phyloP scores from a whole-genome alignment of 2,329 filamentous ascomycete genomes.

The Phialophora expanda region DNA sequence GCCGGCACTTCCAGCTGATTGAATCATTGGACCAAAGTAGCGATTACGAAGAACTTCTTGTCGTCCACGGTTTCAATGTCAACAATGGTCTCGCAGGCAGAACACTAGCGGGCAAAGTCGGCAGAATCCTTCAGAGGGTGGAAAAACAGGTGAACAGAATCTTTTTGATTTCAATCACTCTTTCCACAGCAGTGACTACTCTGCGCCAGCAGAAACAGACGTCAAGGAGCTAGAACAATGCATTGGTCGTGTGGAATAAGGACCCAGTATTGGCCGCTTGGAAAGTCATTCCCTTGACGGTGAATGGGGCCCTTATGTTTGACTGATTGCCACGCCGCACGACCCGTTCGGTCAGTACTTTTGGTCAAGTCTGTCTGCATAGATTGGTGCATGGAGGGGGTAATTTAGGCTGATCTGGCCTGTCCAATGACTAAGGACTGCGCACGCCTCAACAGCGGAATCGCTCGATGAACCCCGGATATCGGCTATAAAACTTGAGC shows the following conservation, averaged over 20 bases:
- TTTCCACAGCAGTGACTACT: conserved; percentile 7
- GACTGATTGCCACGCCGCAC: neutral
- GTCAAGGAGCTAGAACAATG: neutral
- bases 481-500: conserved; percentile 13
- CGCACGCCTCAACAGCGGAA: neutral
- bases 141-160: conserved; percentile 11
- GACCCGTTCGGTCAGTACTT: neutral
- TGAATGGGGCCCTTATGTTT: neutral
- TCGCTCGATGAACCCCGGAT: conserved; percentile 19
- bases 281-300: neutral
- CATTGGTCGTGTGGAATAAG: neutral
- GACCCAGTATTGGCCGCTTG: neutral
- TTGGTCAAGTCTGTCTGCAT: conserved; percentile 6
- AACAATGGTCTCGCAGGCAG: conserved; percentile 62
- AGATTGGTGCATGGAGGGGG: neutral
- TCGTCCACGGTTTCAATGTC: conserved; percentile 73
- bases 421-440: conserved; percentile 5
- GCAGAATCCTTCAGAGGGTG: conserved; percentile 10
- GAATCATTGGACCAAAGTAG: conserved; percentile 2
- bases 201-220: conserved; percentile 1
- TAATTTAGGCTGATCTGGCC: conserved; percentile 12
- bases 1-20: conserved; percentile 10
- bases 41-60: conserved; percentile 61
- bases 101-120: conserved; percentile 7
- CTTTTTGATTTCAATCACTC: conserved; percentile 22